These are phyloP conservation scores for Termitomyces sp. DNA, from an alignment of 1,284 basidiomycete genomes.

Conservation along the genomic window DNA sequence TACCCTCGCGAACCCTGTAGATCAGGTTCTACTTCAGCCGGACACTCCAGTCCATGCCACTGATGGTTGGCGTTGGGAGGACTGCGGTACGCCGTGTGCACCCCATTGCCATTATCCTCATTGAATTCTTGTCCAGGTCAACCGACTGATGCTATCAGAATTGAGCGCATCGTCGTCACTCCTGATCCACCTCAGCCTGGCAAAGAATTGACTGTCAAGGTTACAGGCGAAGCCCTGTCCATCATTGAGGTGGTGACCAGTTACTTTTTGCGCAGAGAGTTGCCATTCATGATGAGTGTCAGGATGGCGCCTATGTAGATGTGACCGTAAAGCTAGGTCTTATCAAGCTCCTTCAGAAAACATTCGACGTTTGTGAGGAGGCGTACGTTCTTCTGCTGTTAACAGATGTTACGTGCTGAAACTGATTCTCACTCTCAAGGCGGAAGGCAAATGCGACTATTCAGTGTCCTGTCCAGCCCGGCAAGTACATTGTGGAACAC, in stretches of 20 bases:
- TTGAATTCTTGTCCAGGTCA: constrained; percentile 34
- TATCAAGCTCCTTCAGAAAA: constrained; percentile 78
- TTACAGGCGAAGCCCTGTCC: constrained; percentile 54
- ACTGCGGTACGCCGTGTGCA: constrained; percentile 46
- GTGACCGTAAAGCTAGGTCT: constrained; percentile 86
- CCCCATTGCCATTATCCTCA: constrained; percentile 1
- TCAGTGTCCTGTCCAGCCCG: constrained; percentile 74
- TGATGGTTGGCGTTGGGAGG: constrained; percentile 46
- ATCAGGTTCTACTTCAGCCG: constrained; percentile 35
- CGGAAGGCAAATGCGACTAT: constrained; percentile 66
- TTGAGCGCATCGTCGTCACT: constrained; percentile 62
- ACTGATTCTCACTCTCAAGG: constrained; percentile 30
- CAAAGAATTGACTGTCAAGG: constrained; percentile 76
- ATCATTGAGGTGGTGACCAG: constrained; percentile 56
- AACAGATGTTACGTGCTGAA: not conserved
- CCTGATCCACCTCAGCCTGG: constrained; percentile 87
- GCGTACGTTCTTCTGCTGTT: constrained; percentile 57
- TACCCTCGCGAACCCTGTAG: constrained; percentile 27
- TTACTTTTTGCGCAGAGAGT: not conserved
- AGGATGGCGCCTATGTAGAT: constrained; percentile 90
- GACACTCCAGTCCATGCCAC: constrained; percentile 30
- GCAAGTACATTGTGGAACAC: constrained; percentile 68
- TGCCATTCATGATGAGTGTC: not conserved
- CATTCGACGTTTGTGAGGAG: constrained; percentile 87
- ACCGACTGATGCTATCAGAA: constrained; percentile 42